These are phyloP conservation scores for Glycine tomentella DNA, from an alignment of 306 rosid species.

Conservation along the genomic window DNA sequence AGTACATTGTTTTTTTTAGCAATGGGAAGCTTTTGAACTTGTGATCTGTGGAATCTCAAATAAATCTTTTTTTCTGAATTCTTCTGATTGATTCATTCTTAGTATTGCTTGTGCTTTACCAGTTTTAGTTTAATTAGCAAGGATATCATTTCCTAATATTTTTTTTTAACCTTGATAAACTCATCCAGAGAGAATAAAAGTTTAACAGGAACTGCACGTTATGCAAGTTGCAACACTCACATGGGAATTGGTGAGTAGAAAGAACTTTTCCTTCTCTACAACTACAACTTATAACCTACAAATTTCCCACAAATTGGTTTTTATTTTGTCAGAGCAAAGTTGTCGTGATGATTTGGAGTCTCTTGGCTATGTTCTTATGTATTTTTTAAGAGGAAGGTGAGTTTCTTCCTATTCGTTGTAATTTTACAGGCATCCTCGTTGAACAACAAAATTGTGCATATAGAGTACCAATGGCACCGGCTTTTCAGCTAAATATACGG, in stretches of 20 bases:
- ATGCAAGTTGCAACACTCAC: constrained; percentile 93
- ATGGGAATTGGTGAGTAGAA: constrained; percentile 72
- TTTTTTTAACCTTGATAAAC: constrained; percentile 47
- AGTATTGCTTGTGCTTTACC: constrained; percentile 12
- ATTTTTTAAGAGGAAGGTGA: constrained; percentile 90
- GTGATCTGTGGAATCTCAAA: constrained; percentile 27
- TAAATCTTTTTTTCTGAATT: constrained; percentile 10
- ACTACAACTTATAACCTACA: constrained; percentile 20
- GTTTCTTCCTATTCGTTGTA: constrained; percentile 37
- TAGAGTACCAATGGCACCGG: too few species aligned
- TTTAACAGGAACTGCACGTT: constrained; percentile 90
- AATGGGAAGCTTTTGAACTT: constrained; percentile 18
- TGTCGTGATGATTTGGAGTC: constrained; percentile 95
- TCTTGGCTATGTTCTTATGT: constrained; percentile 85
- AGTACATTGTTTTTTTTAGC: constrained; percentile 17
- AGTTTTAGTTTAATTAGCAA: constrained; percentile 20
- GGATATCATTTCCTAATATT: constrained; percentile 45
- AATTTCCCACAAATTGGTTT: constrained; percentile 38
- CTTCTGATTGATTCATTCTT: constrained; percentile 33
- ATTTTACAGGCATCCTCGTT: constrained; percentile 34
- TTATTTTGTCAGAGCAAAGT: constrained; percentile 74
- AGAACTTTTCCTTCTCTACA: constrained; percentile 32
- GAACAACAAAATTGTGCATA: constrained; percentile 17
- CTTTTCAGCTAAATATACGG: too few species aligned
- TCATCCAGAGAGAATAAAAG: constrained; percentile 80